Percentiles rank a stretch among this genome's conserved stretches.
Evolutionary conservation across 768 basidiomycete species (phyloP).

Genomic region (Amanita exitialis): DNA sequence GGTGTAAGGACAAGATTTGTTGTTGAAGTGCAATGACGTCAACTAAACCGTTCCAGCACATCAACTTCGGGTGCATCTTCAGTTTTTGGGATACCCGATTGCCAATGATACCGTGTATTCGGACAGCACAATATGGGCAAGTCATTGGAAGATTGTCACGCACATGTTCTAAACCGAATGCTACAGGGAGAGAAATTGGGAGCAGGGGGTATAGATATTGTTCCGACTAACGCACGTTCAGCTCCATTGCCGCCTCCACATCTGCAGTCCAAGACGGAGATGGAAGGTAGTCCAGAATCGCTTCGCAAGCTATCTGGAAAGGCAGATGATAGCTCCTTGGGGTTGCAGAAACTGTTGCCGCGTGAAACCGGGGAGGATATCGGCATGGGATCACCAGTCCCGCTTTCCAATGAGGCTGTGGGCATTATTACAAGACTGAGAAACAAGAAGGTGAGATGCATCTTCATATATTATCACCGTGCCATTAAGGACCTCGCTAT

Average conservation of each 20-base stretch:
- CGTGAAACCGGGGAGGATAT: slow-evolving; percentile 83
- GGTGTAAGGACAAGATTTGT: slow-evolving; percentile 49
- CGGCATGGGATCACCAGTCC: slow-evolving; percentile 80
- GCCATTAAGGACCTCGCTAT: background rate
- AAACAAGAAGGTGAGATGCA: slow-evolving; percentile 59
- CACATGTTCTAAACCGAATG: background rate
- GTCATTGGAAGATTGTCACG: slow-evolving; percentile 9
- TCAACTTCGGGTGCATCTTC: slow-evolving; percentile 94
- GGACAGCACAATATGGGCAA: slow-evolving; percentile 66
- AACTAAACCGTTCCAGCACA: slow-evolving; percentile 51
- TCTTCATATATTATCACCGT: slow-evolving; percentile 8
- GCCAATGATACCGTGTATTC: slow-evolving; percentile 95
- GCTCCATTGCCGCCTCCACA: slow-evolving; percentile 51
- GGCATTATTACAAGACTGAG: slow-evolving; percentile 69
- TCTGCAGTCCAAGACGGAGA: slow-evolving; percentile 27
- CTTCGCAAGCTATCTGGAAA: slow-evolving; percentile 14
- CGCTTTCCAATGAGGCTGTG: slow-evolving; percentile 68
- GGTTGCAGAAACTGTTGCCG: slow-evolving; percentile 43
- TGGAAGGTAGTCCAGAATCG: slow-evolving; percentile 37
- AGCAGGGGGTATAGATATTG: slow-evolving; percentile 70
- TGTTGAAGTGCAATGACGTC: background rate
- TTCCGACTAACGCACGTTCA: slow-evolving; percentile 54
- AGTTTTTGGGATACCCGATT: slow-evolving; percentile 88
- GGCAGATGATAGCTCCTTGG: slow-evolving; percentile 7
- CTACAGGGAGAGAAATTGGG: slow-evolving; percentile 64